A percentile compares a stretch with the other conserved stretches of the same genome.
phyloP scores from a whole-genome alignment of 2,329 filamentous ascomycete species.

The Fusarium falciforme region DNA sequence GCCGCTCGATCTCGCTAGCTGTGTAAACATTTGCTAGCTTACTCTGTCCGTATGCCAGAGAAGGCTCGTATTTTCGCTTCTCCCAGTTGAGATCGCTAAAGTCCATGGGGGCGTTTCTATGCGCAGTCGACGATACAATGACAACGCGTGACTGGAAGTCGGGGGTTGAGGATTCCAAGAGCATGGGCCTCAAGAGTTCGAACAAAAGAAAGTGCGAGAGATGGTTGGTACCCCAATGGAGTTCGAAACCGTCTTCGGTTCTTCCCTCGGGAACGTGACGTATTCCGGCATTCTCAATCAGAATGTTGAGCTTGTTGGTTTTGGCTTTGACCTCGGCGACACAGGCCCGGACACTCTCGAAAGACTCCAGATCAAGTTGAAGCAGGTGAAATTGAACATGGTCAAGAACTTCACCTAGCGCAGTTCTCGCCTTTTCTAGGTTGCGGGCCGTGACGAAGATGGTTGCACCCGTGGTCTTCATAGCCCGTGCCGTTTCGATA shows the following conservation, averaged over 20 bases:
- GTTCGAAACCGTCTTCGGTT: conserved; percentile 56
- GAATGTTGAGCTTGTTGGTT: conserved; percentile 43
- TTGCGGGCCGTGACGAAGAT: conserved; percentile 42
- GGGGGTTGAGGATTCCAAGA: conserved; percentile 46
- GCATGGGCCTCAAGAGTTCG: conserved; percentile 52
- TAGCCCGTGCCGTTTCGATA: conserved; percentile 56
- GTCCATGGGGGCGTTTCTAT: conserved; percentile 20
- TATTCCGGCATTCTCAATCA: conserved; percentile 60
- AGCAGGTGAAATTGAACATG: conserved; percentile 32
- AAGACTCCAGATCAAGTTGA: conserved; percentile 41
- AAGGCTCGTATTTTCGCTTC: conserved; percentile 43
- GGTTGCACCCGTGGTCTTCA: conserved; percentile 51
- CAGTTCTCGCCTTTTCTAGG: conserved; percentile 37
- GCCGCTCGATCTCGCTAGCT: conserved; percentile 62
- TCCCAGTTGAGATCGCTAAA: conserved; percentile 39
- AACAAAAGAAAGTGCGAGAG: conserved; percentile 58
- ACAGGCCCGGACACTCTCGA: conserved; percentile 41
- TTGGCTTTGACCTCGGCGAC: conserved; percentile 31
- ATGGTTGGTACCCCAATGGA: conserved; percentile 58
- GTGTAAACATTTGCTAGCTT: conserved; percentile 65
- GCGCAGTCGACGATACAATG: conserved; percentile 40
- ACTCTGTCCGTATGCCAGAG: conserved; percentile 57
- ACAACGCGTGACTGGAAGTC: conserved; percentile 48
- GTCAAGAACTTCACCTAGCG: conserved; percentile 27
- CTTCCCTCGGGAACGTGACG: conserved; percentile 51